Base-by-base conservation (phyloP, 2,329 filamentous ascomycete species). In the Beauveria pseudobassiana region DNA sequence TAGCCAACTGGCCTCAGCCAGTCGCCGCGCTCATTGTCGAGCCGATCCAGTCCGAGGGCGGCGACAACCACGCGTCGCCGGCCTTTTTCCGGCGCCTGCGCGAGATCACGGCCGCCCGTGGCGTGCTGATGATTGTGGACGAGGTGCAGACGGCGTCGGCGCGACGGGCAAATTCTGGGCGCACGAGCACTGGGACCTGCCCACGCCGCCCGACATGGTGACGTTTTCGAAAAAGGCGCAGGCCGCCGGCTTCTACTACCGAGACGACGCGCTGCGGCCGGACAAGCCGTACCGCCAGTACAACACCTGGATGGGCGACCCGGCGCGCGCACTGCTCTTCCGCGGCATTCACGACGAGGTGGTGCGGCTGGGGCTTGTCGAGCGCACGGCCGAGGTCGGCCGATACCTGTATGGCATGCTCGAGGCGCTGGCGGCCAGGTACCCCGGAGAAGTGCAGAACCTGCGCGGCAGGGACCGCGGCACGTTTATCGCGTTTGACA, bases 241-340 rank as follows among this genome's bases (percentile, higher is more conserved):
- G 78, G 90, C 92, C 1, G 92, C 92, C 4, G 92, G 92, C 40
- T 96, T 93, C 82, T 96, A 95, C 82, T 96, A 87, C 73, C 88
- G 88, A 63, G 88, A 95, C 81, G 82, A 85, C 12, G 86, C 85
- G 46, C 82, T 96, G 67, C 83, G 90, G 14, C 92, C 92, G 64
- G 96, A 96, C 81, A 93, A 92, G 82, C 89, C 93, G 5, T 96
- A 96, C 81, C 87, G 92, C 65, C 92, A 96, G 77, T 96, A 96
- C 83, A 96, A 96, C 82, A 96, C 91, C 52, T 96, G 92, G 92
- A 96, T 96, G 88, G 92, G 92, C 70, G 92, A 96, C 77, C 92
- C 92, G 20, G 87, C 88, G 18, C 87, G 91, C 63, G 91, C 90
- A 9, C 78, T 96, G 63, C 82, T 96, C 66, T 96, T 96, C 87